These are phyloP conservation scores for Helianthus tuberosus DNA, from an alignment of 129 eudicot species.

Conservation along the genomic window DNA sequence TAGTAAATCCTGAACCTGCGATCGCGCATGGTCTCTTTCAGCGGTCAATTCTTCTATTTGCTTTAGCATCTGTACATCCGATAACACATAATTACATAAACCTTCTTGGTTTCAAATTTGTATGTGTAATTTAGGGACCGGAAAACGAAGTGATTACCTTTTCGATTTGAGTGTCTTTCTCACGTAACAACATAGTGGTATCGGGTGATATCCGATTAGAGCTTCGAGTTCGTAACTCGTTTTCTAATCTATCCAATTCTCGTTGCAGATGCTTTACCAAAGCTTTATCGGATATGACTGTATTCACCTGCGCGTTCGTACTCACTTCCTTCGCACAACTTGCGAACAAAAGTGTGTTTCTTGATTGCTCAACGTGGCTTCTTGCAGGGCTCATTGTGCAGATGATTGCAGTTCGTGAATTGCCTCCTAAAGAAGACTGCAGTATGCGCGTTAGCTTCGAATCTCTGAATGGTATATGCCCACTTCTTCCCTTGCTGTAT, in stretches of 20 bases:
- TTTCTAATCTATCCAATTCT: conserved; percentile 88
- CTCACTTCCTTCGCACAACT: conserved; percentile 97
- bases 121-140: not conserved
- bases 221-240: conserved; percentile 53
- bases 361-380: conserved; percentile 90
- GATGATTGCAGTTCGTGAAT: conserved; percentile 93
- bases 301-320: conserved; percentile 84
- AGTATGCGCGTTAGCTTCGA: conserved; percentile 95
- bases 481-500: conserved; percentile 82
- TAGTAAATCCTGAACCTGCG: conserved; percentile 75
- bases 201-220: conserved; percentile 38
- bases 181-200: conserved; percentile 52
- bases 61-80: conserved; percentile 66
- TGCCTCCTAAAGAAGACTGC: conserved; percentile 93
- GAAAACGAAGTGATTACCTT: conserved; percentile 53
- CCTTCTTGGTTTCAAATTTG: not conserved
- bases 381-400: conserved; percentile 99
- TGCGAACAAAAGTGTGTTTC: conserved; percentile 95
- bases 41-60: conserved; percentile 65
- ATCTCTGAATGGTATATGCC: conserved; percentile 91
- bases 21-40: conserved; percentile 78
- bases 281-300: conserved; percentile 87
- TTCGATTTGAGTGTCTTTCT: conserved; percentile 76
- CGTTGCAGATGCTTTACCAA: conserved; percentile 87
- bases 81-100: not conserved